Base-by-base conservation (phyloP, 495 filamentous ascomycete genomes). In the Xylaria curta region DNA sequence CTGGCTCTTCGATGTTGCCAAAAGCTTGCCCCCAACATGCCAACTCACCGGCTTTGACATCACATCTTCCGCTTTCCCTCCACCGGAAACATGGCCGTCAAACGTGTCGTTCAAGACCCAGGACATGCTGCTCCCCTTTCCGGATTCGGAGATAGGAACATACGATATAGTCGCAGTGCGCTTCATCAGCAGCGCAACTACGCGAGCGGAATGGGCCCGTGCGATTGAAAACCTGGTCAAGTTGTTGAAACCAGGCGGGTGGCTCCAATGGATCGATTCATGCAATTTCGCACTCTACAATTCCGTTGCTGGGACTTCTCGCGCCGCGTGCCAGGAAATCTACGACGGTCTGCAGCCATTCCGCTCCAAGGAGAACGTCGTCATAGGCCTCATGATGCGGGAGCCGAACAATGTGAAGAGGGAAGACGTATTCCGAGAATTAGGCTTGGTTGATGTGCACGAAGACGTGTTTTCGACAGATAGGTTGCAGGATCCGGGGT, bases 51-150 rank as follows among this genome's bases (percentile, higher is more conserved):
- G 49, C 49, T 53, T 53, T 53, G 49, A 53, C 21, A 53, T 53
- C 21, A 53, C 49, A 53, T 53, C 49, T 53, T 24, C 49, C n/a
- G 49, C 49, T 53, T 53, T 53, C 49, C 49, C 49, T 53, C 49
- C 49, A 26, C 49, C 49, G 21, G 7, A 53, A 12, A 12, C 21
- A 53, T 53, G 49, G 49, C 49, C 49, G 49, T n/a, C 49, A 53
- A 53, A 53, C 49, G 49, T 53, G 21, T 53, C 21, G 8, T 26
- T 53, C 49, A 53, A 53, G 49, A 53, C 9, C 49, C 49, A 53
- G 3, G 49, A 53, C 3, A 53, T 53, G 49, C 21, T 53, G 8
- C 49, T 53, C 49, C 49, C 49, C 49, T 10, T 53, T 53, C 49
- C 49, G 10, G 21, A 21, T 7, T 24, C n/a, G 21, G 49, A 53